phyloP scores from a whole-genome alignment of 768 basidiomycete species.

The Suillus alpinus region DNA sequence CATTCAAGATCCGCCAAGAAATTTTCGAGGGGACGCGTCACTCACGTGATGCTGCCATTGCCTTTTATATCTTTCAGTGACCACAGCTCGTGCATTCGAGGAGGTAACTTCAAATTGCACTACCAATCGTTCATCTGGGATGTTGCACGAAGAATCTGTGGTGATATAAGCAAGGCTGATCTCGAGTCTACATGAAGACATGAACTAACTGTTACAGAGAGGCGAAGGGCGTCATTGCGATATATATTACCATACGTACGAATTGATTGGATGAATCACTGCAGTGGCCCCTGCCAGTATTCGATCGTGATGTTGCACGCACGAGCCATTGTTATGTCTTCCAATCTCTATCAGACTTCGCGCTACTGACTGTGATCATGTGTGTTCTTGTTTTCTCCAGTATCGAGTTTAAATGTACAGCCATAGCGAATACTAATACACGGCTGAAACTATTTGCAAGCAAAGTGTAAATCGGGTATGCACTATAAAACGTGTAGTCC shows the following conservation, averaged over 20 bases:
- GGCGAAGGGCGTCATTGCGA: no score
- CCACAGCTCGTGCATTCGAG: no score
- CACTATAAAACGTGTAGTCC: not conserved
- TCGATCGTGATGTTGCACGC: not conserved
- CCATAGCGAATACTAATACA: not conserved
- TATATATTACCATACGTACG: no score
- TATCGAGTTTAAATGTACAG: not conserved
- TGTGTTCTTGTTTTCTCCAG: no score
- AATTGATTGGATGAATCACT: not conserved
- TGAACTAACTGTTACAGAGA: not conserved
- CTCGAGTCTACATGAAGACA: not conserved
- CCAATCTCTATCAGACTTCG: not conserved
- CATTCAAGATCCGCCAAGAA: no score
- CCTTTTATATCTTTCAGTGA: no score
- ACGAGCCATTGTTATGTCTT: not conserved
- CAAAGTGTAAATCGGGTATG: not conserved
- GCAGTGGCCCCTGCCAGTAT: not conserved
- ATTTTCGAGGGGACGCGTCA: no score
- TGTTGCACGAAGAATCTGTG: not conserved
- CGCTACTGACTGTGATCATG: not conserved
- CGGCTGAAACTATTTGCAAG: not conserved
- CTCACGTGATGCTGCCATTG: no score
- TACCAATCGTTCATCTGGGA: not conserved
- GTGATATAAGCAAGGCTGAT: not conserved
- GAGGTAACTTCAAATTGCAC: not conserved